Evolutionary conservation across 495 filamentous ascomycete genomes (phyloP), one percentile per base, ranked within the genome.

Genomic region (Annulohypoxylon maeteangense): DNA sequence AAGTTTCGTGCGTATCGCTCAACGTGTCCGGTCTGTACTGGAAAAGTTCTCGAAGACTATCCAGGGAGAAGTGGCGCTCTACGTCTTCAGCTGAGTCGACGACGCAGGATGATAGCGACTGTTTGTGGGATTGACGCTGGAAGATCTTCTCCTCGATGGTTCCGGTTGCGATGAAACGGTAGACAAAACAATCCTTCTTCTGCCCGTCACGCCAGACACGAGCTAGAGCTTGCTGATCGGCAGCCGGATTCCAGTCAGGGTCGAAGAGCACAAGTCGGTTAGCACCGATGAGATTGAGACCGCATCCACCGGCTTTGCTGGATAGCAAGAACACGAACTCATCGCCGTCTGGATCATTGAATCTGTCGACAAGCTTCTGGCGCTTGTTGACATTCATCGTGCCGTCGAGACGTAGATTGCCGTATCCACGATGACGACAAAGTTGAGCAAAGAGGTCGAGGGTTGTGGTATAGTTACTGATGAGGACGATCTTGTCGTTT

Each of bases 131-230:
- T 76, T 99, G 95, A 6, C 95, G 89, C 80, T 98, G 96, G 85
- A 99, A 99, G 76, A 99, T 98, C 83, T 99, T 99, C 80, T 99
- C 95, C 76, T 99, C 95, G 75, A 99, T 99, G 0, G 95, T 97
- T 1, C 96, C 95, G 0, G 96, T 98, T 0, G 94, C 91, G 70
- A 99, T 98, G 83, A 99, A 98, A 31, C 96, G 92, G 82, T 99
- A 99, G 23, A 99, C 95, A 73, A 99, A 98, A 71, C 96, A 98
- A 76, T 98, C 94, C 75, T 99, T 99, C 86, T 97, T 98, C 76
- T 99, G 96, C 0, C 96, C 96, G 71, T 98, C 96, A 81, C 96
- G 92, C 95, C 95, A 98, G 8, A 98, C 96, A 79, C 96, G 91
- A 6, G 96, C 96, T 18, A 98, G 85, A 1, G 96, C 96, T 81